phyloP scores from a whole-genome alignment of 179 eudicot genomes.

The Amaranthus tricolor region DNA sequence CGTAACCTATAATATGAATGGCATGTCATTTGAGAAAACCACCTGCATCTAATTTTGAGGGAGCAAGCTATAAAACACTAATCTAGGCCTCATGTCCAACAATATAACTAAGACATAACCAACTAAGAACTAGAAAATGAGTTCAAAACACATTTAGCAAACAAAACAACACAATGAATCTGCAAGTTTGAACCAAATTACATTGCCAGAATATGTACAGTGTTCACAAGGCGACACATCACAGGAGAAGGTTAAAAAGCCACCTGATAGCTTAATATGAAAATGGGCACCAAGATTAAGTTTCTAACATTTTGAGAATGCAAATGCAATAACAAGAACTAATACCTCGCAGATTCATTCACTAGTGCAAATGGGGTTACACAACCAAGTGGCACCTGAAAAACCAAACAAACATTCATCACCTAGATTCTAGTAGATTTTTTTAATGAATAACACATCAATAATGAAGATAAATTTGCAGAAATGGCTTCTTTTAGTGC shows the following conservation, averaged over 20 bases:
- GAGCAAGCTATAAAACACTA: no score
- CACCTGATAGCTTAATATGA: not conserved
- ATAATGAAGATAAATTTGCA: not conserved
- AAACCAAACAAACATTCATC: slow-evolving; percentile 23
- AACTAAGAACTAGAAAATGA: not conserved
- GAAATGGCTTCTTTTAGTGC: not conserved
- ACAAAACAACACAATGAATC: not conserved
- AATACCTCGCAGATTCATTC: slow-evolving; percentile 87
- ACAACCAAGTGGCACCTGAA: slow-evolving; percentile 89
- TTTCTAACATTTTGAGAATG: not conserved
- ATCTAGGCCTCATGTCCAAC: not conserved
- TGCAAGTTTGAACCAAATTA: not conserved
- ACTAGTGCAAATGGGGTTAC: slow-evolving; percentile 92
- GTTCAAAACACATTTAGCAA: not conserved
- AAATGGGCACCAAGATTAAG: not conserved
- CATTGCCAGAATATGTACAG: not conserved
- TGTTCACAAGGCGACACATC: not conserved
- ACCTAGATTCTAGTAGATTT: not conserved
- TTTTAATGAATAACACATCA: not conserved
- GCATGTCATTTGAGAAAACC: not conserved
- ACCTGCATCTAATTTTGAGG: no score
- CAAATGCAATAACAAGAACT: not conserved
- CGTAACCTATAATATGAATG: not conserved
- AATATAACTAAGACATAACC: not conserved
- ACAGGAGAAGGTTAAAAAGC: not conserved